Conservation (phyloP, 2,329 filamentous ascomycete genomes). For the Fulvia fulva region DNA sequence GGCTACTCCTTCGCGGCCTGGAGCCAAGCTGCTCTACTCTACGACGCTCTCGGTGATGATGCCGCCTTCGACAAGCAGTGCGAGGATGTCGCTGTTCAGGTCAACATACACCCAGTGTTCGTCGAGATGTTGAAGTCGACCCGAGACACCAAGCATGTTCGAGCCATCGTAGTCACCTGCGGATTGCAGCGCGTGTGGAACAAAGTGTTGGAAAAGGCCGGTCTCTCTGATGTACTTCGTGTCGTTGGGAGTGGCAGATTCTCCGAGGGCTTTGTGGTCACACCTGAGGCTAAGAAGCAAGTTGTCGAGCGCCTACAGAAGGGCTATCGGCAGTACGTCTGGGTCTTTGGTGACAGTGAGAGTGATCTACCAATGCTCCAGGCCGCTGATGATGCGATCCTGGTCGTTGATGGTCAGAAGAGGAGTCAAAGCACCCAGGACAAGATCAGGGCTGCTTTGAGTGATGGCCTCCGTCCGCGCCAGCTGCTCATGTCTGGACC, state of each 20-base stretch:
- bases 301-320: constrained; percentile 44
- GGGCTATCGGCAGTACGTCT: constrained; percentile 39
- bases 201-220: constrained; percentile 45
- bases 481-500: constrained; percentile 48
- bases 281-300: constrained; percentile 46
- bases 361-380: constrained; percentile 57
- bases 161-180: constrained; percentile 53
- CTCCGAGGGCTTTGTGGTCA: constrained; percentile 47
- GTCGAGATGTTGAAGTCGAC: constrained; percentile 38
- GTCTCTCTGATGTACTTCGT: constrained; percentile 41
- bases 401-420: constrained; percentile 51
- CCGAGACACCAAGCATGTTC: constrained; percentile 35
- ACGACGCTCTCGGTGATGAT: constrained; percentile 44
- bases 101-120: constrained; percentile 49
- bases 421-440: constrained; percentile 54
- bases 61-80: constrained; percentile 46
- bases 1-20: constrained; percentile 55
- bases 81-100: constrained; percentile 38
- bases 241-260: constrained; percentile 50
- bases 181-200: constrained; percentile 55
- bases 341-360: constrained; percentile 59
- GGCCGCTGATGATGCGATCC: constrained; percentile 50
- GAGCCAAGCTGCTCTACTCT: constrained; percentile 51
- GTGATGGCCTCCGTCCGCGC: constrained; percentile 36
- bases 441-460: background rate